A percentile compares a stretch with the other conserved stretches of the same genome.
Evolutionary conservation across 768 basidiomycete genomes (phyloP).

Genomic region (Leccinum incarnatum): DNA sequence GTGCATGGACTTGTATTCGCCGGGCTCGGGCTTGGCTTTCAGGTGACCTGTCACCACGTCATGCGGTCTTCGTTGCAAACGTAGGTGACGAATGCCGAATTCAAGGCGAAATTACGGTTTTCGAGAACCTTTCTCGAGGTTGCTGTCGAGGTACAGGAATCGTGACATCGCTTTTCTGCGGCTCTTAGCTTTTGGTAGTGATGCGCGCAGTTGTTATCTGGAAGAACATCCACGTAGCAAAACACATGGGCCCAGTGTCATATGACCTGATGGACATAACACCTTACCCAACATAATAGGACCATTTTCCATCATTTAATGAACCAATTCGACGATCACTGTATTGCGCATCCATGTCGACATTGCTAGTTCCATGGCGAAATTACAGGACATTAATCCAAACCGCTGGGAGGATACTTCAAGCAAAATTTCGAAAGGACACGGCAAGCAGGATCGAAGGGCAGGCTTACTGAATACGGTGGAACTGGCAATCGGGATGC

Average conservation of each 20-base stretch:
- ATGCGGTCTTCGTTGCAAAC: constrained; percentile 44
- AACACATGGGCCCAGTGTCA: not conserved
- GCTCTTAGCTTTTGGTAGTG: not conserved
- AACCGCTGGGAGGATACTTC: no score
- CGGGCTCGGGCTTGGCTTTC: constrained; percentile 52
- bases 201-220: not conserved
- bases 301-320: not conserved
- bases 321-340: no score
- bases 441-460: no score
- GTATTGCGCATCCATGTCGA: no score
- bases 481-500: no score
- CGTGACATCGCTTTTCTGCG: constrained; percentile 34
- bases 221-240: no score
- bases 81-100: constrained; percentile 40
- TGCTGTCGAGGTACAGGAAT: constrained; percentile 40
- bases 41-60: constrained; percentile 46
- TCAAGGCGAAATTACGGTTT: constrained; percentile 47
- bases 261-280: not conserved
- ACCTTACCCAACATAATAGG: not conserved
- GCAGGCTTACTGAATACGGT: no score
- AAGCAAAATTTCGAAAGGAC: no score
- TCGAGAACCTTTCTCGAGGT: constrained; percentile 48
- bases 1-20: constrained; percentile 43
- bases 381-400: no score
- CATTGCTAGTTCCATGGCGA: no score